A percentile compares a stretch with the other conserved stretches of the same genome.
Evolutionary conservation across 2,329 filamentous ascomycete species (phyloP).

Genomic region (Penicillium sp.): DNA sequence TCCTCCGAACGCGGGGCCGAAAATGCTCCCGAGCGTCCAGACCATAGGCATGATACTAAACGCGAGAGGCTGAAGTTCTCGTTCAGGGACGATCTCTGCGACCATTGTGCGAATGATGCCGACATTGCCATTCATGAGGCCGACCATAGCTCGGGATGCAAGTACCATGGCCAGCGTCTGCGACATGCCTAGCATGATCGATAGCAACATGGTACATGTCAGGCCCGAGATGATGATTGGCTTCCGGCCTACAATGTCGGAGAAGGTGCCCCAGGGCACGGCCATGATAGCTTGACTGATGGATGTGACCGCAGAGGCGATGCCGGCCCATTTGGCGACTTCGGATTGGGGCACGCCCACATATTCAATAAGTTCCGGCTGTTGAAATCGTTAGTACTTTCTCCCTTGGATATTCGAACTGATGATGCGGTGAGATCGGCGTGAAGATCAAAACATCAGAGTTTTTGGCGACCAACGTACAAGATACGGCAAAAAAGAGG

Average conservation of each 20-base stretch:
- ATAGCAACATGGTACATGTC: conserved; percentile 72
- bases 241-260: conserved; percentile 77
- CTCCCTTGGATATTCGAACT: background rate
- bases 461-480: conserved; percentile 6
- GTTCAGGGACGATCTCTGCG: conserved; percentile 85
- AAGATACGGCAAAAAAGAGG: conserved; percentile 19
- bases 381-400: conserved; percentile 31
- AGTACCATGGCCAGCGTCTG: conserved; percentile 76
- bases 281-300: conserved; percentile 66
- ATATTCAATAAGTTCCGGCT: conserved; percentile 75
- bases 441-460: background rate
- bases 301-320: conserved; percentile 68
- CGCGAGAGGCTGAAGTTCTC: conserved; percentile 76
- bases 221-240: conserved; percentile 70
- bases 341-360: conserved; percentile 64
- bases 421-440: background rate
- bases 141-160: conserved; percentile 67
- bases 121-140: conserved; percentile 85
- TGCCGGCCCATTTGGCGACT: conserved; percentile 74
- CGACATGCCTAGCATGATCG: conserved; percentile 78
- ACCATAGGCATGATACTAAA: conserved; percentile 92
- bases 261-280: conserved; percentile 68
- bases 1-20: conserved; percentile 83
- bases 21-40: conserved; percentile 81
- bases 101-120: conserved; percentile 89